Evolutionary conservation across 768 basidiomycete species (phyloP).

Genomic region (Suillus lakei): DNA sequence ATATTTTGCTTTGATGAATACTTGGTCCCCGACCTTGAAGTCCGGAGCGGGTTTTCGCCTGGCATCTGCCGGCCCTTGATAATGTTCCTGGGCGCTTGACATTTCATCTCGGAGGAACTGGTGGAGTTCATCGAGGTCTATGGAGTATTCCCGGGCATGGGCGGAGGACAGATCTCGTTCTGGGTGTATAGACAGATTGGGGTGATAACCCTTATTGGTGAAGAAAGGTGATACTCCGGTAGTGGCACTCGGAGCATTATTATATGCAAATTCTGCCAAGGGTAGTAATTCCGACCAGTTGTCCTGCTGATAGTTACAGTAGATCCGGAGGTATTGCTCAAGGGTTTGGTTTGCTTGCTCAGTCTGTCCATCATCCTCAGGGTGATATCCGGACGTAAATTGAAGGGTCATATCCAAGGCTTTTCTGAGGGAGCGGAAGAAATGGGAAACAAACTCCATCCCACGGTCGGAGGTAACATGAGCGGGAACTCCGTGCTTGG

Average conservation of each 20-base stretch:
- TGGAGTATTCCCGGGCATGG: constrained; percentile 22
- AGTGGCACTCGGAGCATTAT: constrained; percentile 29
- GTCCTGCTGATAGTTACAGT: no score
- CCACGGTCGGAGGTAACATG: no score
- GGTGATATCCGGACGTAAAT: constrained; percentile 31
- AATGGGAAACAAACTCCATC: constrained; percentile 39
- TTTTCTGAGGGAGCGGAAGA: constrained; percentile 32
- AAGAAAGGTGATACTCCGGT: constrained; percentile 40
- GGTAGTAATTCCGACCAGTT: constrained; percentile 39
- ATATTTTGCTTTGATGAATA: no score
- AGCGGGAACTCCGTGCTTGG: no score
- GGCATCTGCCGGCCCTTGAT: no score
- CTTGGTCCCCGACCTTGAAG: no score
- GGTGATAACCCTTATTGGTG: constrained; percentile 34
- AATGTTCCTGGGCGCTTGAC: no score
- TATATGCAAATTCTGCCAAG: constrained; percentile 39
- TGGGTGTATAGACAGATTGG: constrained; percentile 20
- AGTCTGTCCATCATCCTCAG: constrained; percentile 28
- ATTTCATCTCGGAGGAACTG: constrained; percentile 21
- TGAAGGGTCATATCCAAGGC: constrained; percentile 28
- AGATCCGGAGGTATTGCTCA: no score
- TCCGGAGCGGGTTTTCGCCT: no score
- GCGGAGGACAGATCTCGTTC: constrained; percentile 18
- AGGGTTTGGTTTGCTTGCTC: constrained; percentile 19
- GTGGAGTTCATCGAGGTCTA: constrained; percentile 25